Evolutionary conservation across 225 moss, liverwort and hornwort genomes (phyloP), one percentile per base, ranked within the genome.

Genomic region (Sphagnum tenellum): DNA sequence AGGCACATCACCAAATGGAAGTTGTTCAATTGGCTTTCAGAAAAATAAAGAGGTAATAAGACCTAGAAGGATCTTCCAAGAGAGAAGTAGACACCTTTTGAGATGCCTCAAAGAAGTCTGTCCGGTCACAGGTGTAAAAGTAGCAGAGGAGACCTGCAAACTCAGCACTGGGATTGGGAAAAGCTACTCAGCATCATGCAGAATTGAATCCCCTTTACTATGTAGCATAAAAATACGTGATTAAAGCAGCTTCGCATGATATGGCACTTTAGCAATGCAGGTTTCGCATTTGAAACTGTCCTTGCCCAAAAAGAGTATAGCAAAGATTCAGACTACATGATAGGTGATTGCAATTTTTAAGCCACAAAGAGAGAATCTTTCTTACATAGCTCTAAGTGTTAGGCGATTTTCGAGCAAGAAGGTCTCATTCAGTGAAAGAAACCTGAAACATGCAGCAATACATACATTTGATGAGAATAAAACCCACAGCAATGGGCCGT

Each of bases 81-180:
- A 29, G 29, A 29, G 29, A 7, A 49, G 65, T 7, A 60, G 61
- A 60, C 76, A 94, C 94, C 94, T 98, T 98, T 64, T 70, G 77
- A 59, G 90, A 80, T 58, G 89, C 87, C 70, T 86, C 79, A 57
- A 98, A 76, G 55, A 87, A 0, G 67, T 71, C 74, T 48, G 98
- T 98, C 75, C 98, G 80, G 73, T 98, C 98, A 75, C 89, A 93
- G 50, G 90, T 29, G 50, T 87, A 98, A 73, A 93, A 87, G 57
- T 86, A 98, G 73, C 89, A 89, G 65, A 98, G 88, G 7, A 98
- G 83, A 29, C 88, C 89, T 55, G 77, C 13, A 64, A 98, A 75
- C 74, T 98, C 98, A 59, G 89, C 82, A 74, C 94, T 94, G 88
- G 77, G 77, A 62, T 69, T 29, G 29, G 29, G 29, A 29, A 29